Evolutionary conservation across 1,139 yeast genomes (phyloP).

Genomic region (Meyerozyma sp.): DNA sequence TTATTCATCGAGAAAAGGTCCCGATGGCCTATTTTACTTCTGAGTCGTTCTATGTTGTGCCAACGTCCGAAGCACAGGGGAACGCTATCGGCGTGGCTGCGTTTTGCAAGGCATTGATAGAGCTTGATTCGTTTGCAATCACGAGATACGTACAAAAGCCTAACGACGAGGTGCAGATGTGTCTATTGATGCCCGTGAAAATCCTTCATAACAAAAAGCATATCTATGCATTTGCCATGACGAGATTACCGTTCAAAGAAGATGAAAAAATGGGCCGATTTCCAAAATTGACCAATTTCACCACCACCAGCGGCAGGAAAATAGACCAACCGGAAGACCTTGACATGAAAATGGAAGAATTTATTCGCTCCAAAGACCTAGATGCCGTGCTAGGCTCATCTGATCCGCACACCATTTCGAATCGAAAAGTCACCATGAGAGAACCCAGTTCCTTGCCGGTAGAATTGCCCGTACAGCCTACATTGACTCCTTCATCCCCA

Average conservation of each 20-base stretch:
- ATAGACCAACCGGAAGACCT: conserved; percentile 5
- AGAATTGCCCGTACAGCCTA: background rate
- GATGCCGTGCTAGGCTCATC: conserved; percentile 9
- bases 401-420: conserved; percentile 5
- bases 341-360: conserved; percentile 23
- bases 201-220: conserved; percentile 10
- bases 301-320: conserved; percentile 4
- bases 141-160: conserved; percentile 56
- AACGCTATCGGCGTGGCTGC: conserved; percentile 47
- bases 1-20: conserved; percentile 38
- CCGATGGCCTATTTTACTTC: conserved; percentile 58
- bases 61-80: conserved; percentile 19
- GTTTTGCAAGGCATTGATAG: conserved; percentile 50
- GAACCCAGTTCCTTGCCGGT: conserved; percentile 9
- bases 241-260: conserved; percentile 69
- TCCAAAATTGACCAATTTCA: conserved; percentile 36
- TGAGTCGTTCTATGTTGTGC: conserved; percentile 55
- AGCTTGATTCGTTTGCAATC: conserved; percentile 46
- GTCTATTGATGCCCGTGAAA: conserved; percentile 50
- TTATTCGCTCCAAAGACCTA: conserved; percentile 20
- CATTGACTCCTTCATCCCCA: conserved; percentile 5
- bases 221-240: conserved; percentile 28
- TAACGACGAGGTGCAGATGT: conserved; percentile 48
- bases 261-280: conserved; percentile 67
- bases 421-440: conserved; percentile 6